phyloP scores from a whole-genome alignment of 2,329 filamentous ascomycete genomes.

The Penicillium sp. region DNA sequence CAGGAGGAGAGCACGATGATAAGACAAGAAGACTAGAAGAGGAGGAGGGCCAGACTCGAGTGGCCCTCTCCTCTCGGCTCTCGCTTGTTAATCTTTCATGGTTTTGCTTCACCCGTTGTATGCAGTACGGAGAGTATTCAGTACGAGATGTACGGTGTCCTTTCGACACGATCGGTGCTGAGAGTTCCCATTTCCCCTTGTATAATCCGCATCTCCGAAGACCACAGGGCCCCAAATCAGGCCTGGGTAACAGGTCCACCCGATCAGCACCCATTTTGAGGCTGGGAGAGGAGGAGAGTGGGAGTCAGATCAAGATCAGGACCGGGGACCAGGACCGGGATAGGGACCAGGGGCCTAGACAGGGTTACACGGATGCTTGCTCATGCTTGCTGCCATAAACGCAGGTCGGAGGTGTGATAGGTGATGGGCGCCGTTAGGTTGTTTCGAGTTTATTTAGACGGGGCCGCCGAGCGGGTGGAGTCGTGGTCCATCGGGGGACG shows the following conservation, averaged over 20 bases:
- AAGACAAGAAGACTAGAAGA: not conserved
- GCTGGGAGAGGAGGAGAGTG: constrained; percentile 2
- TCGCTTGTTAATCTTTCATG: not conserved
- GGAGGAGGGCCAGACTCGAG: not conserved
- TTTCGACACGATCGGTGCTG: not conserved
- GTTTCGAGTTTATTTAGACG: constrained; percentile 47
- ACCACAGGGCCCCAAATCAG: constrained; percentile 3
- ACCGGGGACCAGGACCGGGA: not conserved
- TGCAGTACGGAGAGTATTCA: not conserved
- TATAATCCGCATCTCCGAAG: constrained; percentile 9
- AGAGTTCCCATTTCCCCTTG: not conserved
- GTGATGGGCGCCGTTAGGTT: constrained; percentile 41
- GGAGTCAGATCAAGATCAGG: constrained; percentile 1
- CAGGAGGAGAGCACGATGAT: not conserved
- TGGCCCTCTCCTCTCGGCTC: not conserved
- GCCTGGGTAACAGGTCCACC: constrained; percentile 12
- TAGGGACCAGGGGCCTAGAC: not conserved
- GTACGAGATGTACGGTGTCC: not conserved
- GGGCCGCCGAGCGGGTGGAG: constrained; percentile 22
- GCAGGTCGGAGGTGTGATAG: constrained; percentile 5
- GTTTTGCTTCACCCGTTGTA: not conserved
- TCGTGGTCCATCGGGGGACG: constrained; percentile 2
- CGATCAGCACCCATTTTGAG: constrained; percentile 13
- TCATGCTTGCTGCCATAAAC: constrained; percentile 20
- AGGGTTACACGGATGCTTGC: constrained; percentile 22